Evolutionary conservation across 352 stramenopile genomes (phyloP), one percentile per base, ranked within the genome.

Genomic region (Globisporangium nunn): DNA sequence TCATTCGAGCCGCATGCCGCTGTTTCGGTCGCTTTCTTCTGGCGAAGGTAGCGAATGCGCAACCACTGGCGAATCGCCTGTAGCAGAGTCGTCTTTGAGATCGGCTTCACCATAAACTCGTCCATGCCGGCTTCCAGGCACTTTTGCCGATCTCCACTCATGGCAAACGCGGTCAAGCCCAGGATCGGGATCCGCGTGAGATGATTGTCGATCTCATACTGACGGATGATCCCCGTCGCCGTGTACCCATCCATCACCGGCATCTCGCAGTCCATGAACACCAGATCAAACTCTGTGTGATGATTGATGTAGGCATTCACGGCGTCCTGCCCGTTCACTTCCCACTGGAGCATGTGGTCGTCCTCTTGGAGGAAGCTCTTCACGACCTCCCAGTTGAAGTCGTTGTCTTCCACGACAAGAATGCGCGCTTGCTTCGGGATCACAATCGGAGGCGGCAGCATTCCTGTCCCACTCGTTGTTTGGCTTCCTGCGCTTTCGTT

Each of bases 251-350:
- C 76, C 81, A 91, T 89, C 17, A 89, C 71, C 23, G 81, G 81
- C 81, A 91, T 91, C 56, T 91, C 81, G 52, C 78, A 88, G 56
- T 91, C 81, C 81, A 91, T 91, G 56, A 89, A 87, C 40, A 91
- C 71, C 46, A 89, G 41, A 31, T 87, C 75, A 58, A 81, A 91
- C 46, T 78, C 71, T 28, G 63, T 58, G 31, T 68, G 55, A 28
- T 87, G 61, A 4, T 74, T 56, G 2, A 59, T 72, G 63, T 87
- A 88, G n/a, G 75, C 74, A 29, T 84, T 76, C 15, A 91, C 64
- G 6, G 81, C 81, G 55, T 85, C 71, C 6, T 69, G 67, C 5
- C 81, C 81, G 52, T 91, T 89, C 14, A 81, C 70, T 71, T 87
- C 81, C 77, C 77, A 88, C 41, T 89, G 77, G 10, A 88, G 50